phyloP scores from a whole-genome alignment of 2,329 filamentous ascomycete genomes.

The Neonectria faginata region DNA sequence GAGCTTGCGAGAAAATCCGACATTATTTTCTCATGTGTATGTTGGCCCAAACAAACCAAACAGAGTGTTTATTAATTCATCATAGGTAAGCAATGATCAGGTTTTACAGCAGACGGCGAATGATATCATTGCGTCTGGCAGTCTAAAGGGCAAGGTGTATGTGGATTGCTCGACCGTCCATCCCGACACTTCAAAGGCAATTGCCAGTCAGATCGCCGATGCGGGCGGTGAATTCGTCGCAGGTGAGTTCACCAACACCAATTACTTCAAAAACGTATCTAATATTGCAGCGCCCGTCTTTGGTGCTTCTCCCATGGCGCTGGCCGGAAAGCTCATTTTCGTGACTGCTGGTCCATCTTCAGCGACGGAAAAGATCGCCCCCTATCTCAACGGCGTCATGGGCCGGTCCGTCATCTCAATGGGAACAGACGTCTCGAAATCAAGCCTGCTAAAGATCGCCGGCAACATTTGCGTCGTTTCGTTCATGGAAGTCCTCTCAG shows the following conservation, averaged over 20 bases:
- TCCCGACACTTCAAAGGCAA: slow-evolving; percentile 45
- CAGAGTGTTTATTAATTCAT: not conserved
- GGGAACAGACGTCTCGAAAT: slow-evolving; percentile 55
- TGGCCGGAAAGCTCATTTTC: slow-evolving; percentile 57
- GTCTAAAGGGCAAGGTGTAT: slow-evolving; percentile 33
- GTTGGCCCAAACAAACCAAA: not conserved
- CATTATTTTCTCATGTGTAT: slow-evolving; percentile 57
- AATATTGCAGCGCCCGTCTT: slow-evolving; percentile 52
- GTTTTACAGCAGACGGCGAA: slow-evolving; percentile 6
- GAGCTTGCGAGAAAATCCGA: slow-evolving; percentile 51
- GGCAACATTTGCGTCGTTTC: slow-evolving; percentile 52
- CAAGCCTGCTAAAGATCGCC: slow-evolving; percentile 57
- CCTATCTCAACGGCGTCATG: slow-evolving; percentile 56
- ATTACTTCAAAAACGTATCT: not conserved
- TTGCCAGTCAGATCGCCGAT: slow-evolving; percentile 40
- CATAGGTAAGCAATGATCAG: slow-evolving; percentile 20
- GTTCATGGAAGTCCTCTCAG: slow-evolving; percentile 44
- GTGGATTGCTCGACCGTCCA: slow-evolving; percentile 46
- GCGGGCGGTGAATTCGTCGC: slow-evolving; percentile 27
- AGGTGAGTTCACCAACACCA: slow-evolving; percentile 1
- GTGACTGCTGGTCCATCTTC: slow-evolving; percentile 52
- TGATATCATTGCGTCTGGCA: slow-evolving; percentile 16
- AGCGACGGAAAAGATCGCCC: slow-evolving; percentile 50
- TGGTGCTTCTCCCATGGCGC: slow-evolving; percentile 56
- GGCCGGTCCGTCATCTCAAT: slow-evolving; percentile 53